Base-by-base conservation (phyloP, 176 grass and related monocot species). In the Areca catechu region DNA sequence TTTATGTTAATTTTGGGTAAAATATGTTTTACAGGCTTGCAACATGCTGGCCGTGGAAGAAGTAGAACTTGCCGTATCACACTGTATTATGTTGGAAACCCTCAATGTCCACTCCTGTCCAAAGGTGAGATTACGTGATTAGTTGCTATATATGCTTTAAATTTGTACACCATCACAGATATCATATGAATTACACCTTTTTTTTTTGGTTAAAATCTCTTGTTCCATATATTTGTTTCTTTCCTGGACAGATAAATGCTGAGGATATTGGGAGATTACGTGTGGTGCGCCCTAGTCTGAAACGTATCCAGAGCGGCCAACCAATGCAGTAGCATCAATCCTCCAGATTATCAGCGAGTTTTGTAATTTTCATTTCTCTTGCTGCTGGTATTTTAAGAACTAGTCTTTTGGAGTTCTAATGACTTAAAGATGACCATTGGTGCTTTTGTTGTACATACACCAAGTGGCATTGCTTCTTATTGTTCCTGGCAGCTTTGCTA, bases 21-120 rank as follows among this genome's bases (percentile, higher is more conserved):
- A 29, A 5, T 75, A 30, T 58, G 50, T 53, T 15, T 58, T 75
- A 0, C 77, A 98, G 93, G 87, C 78, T 58, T 98, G 93, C 67
- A 92, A 53, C 37, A 92, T 98, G 87, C 73, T 98, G 78, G 78
- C 69, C 53, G 84, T 80, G 60, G 81, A 98, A 78, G 84, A 92
- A 80, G 62, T 98, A 70, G 84, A 88, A 90, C 80, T 75, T 75
- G 87, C 87, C 16, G 80, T 98, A 67, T 85, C 69, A 56, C 53
- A 57, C 23, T 98, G 93, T 66, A 51, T 28, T 19, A 53, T 81
- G 43, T 61, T 98, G 73, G 93, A 98, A 76, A 85, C 79, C 73
- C 81, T 98, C 48, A 98, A 98, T 71, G 74, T 98, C 19, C 72
- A 85, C 49, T 85, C 74, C 52, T 98, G 93, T 66, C 74, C 81